Percentiles rank a stretch among this genome's conserved stretches.
Conservation (phyloP, 2,329 filamentous ascomycete species). For the Fusarium pseudoanthophilum region DNA sequence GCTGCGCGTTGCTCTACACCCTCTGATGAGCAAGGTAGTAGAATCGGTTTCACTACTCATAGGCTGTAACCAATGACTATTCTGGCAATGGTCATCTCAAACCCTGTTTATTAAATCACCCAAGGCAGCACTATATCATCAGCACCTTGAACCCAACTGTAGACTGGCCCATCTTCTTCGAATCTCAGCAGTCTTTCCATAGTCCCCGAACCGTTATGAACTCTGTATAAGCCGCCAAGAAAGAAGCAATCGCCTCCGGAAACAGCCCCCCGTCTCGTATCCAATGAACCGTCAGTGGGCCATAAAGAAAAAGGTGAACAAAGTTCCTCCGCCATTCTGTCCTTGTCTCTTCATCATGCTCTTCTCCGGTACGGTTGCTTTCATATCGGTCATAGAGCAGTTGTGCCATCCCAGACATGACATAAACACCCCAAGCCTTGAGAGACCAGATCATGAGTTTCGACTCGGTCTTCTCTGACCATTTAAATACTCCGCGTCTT, state of each 20-base stretch:
- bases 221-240: slow-evolving; percentile 24
- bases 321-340: slow-evolving; percentile 20
- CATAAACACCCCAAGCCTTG: slow-evolving; percentile 10
- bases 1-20: background rate
- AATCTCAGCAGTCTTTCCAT: slow-evolving; percentile 13
- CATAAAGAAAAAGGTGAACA: slow-evolving; percentile 11
- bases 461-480: slow-evolving; percentile 8
- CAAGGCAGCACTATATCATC: fast-evolving
- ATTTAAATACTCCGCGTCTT: slow-evolving; percentile 3
- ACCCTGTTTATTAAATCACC: fast-evolving
- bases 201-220: slow-evolving; percentile 18
- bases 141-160: background rate
- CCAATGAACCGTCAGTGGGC: slow-evolving; percentile 28
- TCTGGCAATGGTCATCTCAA: too few relatives aligned
- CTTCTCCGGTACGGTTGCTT: background rate
- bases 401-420: slow-evolving; percentile 19
- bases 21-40: background rate
- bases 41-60: background rate
- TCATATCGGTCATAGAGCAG: slow-evolving; percentile 6
- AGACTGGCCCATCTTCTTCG: fast-evolving
- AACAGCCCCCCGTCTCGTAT: slow-evolving; percentile 9
- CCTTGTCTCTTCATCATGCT: background rate
- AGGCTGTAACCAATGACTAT: too few relatives aligned
- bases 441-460: slow-evolving; percentile 24
- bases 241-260: slow-evolving; percentile 13